Percentiles rank a stretch among this genome's conserved stretches.
Conservation (phyloP, 495 filamentous ascomycete species). For the Lentithecium fluviatile region DNA sequence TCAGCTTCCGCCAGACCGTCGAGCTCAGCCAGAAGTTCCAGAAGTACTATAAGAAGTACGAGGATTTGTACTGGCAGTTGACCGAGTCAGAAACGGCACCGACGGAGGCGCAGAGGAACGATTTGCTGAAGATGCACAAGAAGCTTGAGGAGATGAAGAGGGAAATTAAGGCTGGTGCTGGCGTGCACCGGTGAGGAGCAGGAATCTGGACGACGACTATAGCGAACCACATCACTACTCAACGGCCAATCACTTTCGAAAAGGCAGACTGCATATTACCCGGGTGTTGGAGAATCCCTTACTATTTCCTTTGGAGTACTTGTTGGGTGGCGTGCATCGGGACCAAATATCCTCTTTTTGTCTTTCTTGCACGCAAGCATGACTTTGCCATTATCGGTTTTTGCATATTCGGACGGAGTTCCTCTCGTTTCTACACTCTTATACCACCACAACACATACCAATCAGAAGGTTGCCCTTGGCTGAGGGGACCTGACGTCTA, state of each 20-base stretch:
- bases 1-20: constrained; percentile 37
- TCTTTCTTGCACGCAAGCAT: no score
- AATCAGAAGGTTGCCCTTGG: no score
- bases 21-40: constrained; percentile 36
- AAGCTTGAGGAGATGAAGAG: constrained; percentile 39
- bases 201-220: background rate
- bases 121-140: constrained; percentile 36
- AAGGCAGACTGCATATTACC: no score
- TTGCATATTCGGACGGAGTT: no score
- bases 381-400: no score
- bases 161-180: constrained; percentile 36
- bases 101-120: constrained; percentile 18
- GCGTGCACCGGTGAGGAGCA: constrained; percentile 12
- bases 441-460: no score
- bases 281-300: no score
- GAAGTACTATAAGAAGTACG: constrained; percentile 36
- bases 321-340: no score
- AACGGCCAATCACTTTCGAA: background rate
- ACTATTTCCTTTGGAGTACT: no score
- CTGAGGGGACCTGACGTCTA: no score
- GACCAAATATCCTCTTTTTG: no score
- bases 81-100: constrained; percentile 22
- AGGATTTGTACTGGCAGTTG: constrained; percentile 35
- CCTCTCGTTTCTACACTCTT: no score
- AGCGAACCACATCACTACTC: background rate